Base-by-base conservation (phyloP, 805 yeast genomes). In the Saturnispora saitoi region DNA sequence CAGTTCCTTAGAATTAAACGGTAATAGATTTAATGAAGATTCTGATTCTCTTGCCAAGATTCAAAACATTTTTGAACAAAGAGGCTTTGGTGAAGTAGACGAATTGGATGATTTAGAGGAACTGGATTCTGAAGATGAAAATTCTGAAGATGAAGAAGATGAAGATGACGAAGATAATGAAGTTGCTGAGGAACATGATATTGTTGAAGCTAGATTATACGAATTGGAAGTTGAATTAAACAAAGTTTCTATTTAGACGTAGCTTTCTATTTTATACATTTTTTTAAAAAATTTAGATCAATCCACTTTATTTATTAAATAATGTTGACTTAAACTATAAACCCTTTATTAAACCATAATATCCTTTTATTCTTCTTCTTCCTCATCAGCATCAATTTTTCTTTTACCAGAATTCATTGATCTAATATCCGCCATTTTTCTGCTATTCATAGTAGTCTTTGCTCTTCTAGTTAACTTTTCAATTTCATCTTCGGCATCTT, bases 31-130 rank as follows among this genome's bases (percentile, higher is more conserved):
- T 59, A 86, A 86, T 45, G 98, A 93, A 65, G 98, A 91, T 55
- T 80, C 86, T 38, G 84, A 80, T 51, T 70, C 75, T 19, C 65
- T 93, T 48, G 85, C 79, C 48, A 66, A 69, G 46, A 77, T 91
- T 54, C 72, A 65, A 43, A 77, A 71, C 19, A 64, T 81, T 15
- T 88, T 91, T 56, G 86, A 77, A 49, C 76, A 72, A 36, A 78
- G 88, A 60, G 93, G 90, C 0, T 66, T 70, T 49, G 96, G 95
- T 52, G 91, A 84, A 63, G 70, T 93, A 31, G 96, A 91, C 59
- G 99, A 93, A 62, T 73, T 93, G 44, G 98, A 91, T 58, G 99
- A 93, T 58, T 77, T 93, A 69, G 99, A 91, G 70, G 96, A 88
- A 65, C 70, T 76, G 32, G 80, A 80, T 54, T 78, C 80, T 43